Evolutionary conservation across 176 grass and related monocot genomes (phyloP).

Genomic region (Zea luxurians): DNA sequence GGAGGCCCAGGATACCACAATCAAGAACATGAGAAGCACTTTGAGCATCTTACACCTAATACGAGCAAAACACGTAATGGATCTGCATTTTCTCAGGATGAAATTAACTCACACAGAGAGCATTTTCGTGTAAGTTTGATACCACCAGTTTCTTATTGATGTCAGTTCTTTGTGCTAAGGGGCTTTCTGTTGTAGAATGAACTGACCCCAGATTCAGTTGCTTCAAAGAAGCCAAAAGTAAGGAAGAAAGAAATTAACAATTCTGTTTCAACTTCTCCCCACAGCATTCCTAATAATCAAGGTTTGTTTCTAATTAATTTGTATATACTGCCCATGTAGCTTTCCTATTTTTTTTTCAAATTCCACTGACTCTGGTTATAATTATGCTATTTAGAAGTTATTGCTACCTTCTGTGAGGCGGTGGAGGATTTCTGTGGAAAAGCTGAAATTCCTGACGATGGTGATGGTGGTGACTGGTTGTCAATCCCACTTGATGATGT

Average conservation of each 20-base stretch:
- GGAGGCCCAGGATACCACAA: conserved; percentile 52
- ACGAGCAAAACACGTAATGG: conserved; percentile 50
- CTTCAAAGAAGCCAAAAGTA: conserved; percentile 88
- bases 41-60: conserved; percentile 48
- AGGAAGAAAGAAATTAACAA: conserved; percentile 67
- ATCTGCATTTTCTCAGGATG: conserved; percentile 48
- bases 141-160: conserved; percentile 35
- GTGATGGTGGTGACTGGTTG: conserved; percentile 67
- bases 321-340: conserved; percentile 29
- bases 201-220: conserved; percentile 47
- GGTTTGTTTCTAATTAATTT: conserved; percentile 47
- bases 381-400: conserved; percentile 60
- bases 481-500: conserved; percentile 70
- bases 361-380: conserved; percentile 23
- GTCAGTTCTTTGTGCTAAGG: conserved; percentile 34
- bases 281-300: conserved; percentile 60
- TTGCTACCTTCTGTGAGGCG: conserved; percentile 73
- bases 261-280: conserved; percentile 57
- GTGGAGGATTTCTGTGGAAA: conserved; percentile 88
- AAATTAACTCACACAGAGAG: conserved; percentile 46
- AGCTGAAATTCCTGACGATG: conserved; percentile 73
- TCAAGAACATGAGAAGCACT: conserved; percentile 50
- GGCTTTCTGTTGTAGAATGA: conserved; percentile 57
- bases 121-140: conserved; percentile 57
- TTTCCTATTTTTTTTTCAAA: conserved; percentile 21